Conservation (phyloP, 2,329 filamentous ascomycete genomes). For the Herpomyces periplanetae region DNA sequence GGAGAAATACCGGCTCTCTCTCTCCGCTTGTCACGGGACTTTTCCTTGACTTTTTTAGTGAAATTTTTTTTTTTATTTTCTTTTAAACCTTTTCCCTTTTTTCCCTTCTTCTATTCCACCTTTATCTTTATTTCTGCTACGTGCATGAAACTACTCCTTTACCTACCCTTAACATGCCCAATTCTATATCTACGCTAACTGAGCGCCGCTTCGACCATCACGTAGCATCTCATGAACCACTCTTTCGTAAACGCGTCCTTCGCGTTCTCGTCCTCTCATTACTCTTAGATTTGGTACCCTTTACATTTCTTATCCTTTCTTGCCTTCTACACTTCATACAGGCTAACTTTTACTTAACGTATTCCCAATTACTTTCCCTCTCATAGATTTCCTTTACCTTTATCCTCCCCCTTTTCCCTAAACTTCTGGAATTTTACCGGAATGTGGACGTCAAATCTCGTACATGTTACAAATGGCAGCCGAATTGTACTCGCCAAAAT, state of each 20-base stretch:
- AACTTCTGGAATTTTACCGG: slow-evolving; percentile 81
- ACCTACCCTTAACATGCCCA: slow-evolving; percentile 9
- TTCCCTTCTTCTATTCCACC: too few relatives aligned
- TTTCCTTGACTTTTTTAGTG: too few relatives aligned
- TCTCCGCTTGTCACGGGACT: too few relatives aligned
- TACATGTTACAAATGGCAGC: slow-evolving; percentile 8
- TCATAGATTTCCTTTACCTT: slow-evolving; percentile 80
- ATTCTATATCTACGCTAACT: slow-evolving; percentile 8
- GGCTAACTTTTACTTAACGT: neutral
- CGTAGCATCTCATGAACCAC: slow-evolving; percentile 8
- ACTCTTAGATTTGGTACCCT: slow-evolving; percentile 42
- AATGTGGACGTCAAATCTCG: slow-evolving; percentile 33
- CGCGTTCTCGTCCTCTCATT: slow-evolving; percentile 60
- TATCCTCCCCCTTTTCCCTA: slow-evolving; percentile 78
- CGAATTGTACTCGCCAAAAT: slow-evolving; percentile 10
- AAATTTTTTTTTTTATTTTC: too few relatives aligned
- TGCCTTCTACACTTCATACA: neutral
- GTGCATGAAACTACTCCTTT: slow-evolving; percentile 8
- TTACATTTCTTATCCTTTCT: slow-evolving; percentile 1
- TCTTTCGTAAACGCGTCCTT: slow-evolving; percentile 34
- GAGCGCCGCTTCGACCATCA: slow-evolving; percentile 7
- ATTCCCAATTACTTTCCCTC: neutral
- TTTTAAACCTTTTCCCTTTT: too few relatives aligned
- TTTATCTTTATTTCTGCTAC: slow-evolving; percentile 8
- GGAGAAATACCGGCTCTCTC: too few relatives aligned